phyloP scores from a whole-genome alignment of 176 grass and related monocot genomes.

The Hyparrhenia diplandra region DNA sequence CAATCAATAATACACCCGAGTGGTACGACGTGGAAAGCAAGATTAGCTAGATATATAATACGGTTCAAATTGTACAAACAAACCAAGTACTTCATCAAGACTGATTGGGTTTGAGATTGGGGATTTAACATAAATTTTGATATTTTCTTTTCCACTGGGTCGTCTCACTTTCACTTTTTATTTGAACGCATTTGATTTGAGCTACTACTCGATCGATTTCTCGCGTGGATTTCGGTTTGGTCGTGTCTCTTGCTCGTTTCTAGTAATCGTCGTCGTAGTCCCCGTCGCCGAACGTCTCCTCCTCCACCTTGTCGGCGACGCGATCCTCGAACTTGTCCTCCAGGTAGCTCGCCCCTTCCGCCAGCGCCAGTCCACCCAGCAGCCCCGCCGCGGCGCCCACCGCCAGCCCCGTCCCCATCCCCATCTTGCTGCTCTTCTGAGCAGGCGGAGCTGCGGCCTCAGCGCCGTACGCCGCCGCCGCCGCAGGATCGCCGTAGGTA shows the following conservation, averaged over 20 bases:
- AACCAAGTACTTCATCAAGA: too few species aligned
- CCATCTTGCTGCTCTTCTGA: slow-evolving; percentile 48
- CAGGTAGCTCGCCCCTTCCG: slow-evolving; percentile 56
- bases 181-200: too few species aligned
- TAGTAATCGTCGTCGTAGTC: not conserved
- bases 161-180: too few species aligned
- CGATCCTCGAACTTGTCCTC: slow-evolving; percentile 70
- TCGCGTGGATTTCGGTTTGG: not conserved
- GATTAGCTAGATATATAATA: too few species aligned
- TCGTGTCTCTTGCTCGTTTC: not conserved
- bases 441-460: not conserved
- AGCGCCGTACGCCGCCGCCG: not conserved
- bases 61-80: too few species aligned
- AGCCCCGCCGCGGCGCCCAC: slow-evolving; percentile 64
- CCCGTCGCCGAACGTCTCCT: not conserved
- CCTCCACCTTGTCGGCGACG: slow-evolving; percentile 62
- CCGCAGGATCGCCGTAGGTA: not conserved
- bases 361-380: slow-evolving; percentile 62
- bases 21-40: too few species aligned
- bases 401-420: slow-evolving; percentile 60
- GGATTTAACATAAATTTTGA: too few species aligned
- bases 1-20: too few species aligned
- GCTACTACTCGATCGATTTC: too few species aligned
- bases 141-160: too few species aligned
- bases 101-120: too few species aligned